Evolutionary conservation across 805 yeast species (phyloP), one percentile per base, ranked within the genome.

Genomic region (Metschnikowia vanudenii): DNA sequence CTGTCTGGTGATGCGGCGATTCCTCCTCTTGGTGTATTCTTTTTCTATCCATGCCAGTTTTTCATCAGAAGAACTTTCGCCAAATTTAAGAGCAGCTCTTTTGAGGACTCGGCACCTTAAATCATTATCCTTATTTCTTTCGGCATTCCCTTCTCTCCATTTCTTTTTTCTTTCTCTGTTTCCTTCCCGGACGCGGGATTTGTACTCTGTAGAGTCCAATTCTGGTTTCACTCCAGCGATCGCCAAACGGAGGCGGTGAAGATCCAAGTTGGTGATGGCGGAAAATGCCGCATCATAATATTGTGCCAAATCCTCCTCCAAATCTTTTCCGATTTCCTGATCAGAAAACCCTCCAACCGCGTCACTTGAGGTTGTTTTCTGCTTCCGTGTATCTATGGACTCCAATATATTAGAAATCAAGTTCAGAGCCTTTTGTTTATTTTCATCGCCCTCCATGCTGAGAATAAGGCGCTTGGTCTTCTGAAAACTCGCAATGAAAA

Each of bases 61-160:
- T 37, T 76, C 80, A 9, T 68, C 73, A 10, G 84, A 66, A 6
- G 80, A 81, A 0, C 66, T 72, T 9, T 72, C 76, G 1, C 96
- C 94, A 67, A 80, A 90, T 54, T 84, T 66, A 16, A 65, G 67
- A 32, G 68, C 71, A 0, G 97, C 97, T 34, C 94, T 73, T 53
- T 84, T 84, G 52, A 79, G 75, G 17, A 92, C 83, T 45, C 98
- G 73, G 0, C 87, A 80, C 43, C 96, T 75, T 45, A 92, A 70
- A 60, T 92, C 98, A 57, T 88, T 85, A 62, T 90, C 96, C 68
- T 88, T 84, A 64, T 91, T 91, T 53, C 94, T 75, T 49, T 84
- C 84, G 8, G 79, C 77, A 60, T 92, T 89, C 22, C 80, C 82
- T 53, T 82, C 91, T 58, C 96, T 74, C 96, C 96, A 88, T 54